Base-by-base conservation (phyloP, 2,329 filamentous ascomycete species). In the Tolypocladium sp. region DNA sequence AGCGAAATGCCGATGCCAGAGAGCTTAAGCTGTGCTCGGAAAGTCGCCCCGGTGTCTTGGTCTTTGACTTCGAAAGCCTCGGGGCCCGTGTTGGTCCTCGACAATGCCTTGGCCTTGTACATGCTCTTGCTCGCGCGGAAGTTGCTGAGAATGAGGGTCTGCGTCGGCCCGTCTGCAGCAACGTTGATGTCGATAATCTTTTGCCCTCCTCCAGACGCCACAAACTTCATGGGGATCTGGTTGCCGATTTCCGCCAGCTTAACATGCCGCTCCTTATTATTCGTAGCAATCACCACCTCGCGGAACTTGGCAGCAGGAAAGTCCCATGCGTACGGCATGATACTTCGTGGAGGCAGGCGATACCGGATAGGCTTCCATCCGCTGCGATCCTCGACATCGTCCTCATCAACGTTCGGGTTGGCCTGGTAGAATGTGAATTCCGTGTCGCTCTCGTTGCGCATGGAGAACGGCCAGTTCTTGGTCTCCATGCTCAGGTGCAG, bases 261-360 rank as follows among this genome's bases (percentile, higher is more conserved):
- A 70, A 99, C 89, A 69, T 97, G 91, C 37, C 94, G 83, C 70
- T 97, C 92, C 61, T 71, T 76, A 57, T 69, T 68, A 27, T 70
- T 70, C 0, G 71, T 63, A 35, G 72, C 65, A 69, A 99, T 85
- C 56, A 97, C 86, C 44, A 99, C 84, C 71, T 97, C 94, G 68
- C 94, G 96, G 75, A 91, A 89, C 76, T 96, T 97, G n/a, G 92
- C 92, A 1, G 94, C 93, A 1, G 94, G 95, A 74, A 96, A 99
- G 70, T 99, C 95, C 94, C 94, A 99, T 2, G 94, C 93, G 69
- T 99, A 99, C 0, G 95, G 94, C 94, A 99, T 99, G 73, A 99
- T 97, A 73, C 93, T 97, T 61, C 94, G 83, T 15, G 93, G 87
- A 2, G 95, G 95, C 37, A 99, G 79, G 38, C 93, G 88, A 74